These are phyloP conservation scores for Cystobasidium sp. DNA, from an alignment of 1,284 basidiomycete genomes.

Conservation along the genomic window DNA sequence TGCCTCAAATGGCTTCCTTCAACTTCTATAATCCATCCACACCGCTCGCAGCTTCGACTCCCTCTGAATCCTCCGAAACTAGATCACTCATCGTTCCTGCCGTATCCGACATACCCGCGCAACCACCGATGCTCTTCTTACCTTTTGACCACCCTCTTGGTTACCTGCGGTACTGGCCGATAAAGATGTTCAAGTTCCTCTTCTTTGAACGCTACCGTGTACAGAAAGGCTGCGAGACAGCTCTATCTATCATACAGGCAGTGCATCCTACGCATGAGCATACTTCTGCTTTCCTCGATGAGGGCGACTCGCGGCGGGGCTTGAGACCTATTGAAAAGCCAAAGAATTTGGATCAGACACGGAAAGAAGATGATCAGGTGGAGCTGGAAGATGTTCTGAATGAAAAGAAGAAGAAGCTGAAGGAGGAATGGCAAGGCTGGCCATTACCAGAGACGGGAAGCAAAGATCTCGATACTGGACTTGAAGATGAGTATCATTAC, in stretches of 20 bases:
- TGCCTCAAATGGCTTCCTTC: conserved; percentile 21
- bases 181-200: conserved; percentile 81
- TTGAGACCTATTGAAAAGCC: conserved; percentile 30
- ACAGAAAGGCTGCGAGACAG: conserved; percentile 79
- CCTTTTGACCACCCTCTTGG: conserved; percentile 84
- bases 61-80: conserved; percentile 1
- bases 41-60: conserved; percentile 3
- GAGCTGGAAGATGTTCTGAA: conserved; percentile 46
- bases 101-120: conserved; percentile 65
- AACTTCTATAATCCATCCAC: conserved; percentile 11
- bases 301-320: conserved; percentile 25
- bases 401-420: conserved; percentile 47
- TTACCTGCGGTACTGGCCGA: conserved; percentile 75
- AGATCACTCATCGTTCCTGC: conserved; percentile 35
- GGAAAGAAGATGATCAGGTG: conserved; percentile 53
- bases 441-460: conserved; percentile 51
- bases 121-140: conserved; percentile 82
- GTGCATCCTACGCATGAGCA: conserved; percentile 57
- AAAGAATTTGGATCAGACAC: conserved; percentile 24
- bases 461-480: conserved; percentile 75
- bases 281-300: not conserved
- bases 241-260: conserved; percentile 71
- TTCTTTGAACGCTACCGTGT: conserved; percentile 87
- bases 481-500: conserved; percentile 70
- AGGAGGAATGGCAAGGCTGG: conserved; percentile 51